phyloP scores from a whole-genome alignment of 2,329 filamentous ascomycete genomes.

The Aspergillus sojae region DNA sequence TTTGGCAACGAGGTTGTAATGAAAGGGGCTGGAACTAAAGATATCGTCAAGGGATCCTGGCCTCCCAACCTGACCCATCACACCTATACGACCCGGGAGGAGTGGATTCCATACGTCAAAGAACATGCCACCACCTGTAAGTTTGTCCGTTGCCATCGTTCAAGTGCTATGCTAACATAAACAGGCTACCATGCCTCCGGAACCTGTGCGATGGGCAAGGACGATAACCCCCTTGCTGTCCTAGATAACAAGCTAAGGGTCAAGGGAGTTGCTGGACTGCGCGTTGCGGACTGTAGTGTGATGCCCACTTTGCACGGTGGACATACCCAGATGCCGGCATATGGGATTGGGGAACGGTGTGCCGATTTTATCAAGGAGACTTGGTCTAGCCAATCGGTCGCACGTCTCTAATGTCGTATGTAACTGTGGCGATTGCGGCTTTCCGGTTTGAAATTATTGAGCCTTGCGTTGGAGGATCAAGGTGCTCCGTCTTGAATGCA shows the following conservation, averaged over 20 bases:
- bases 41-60: conserved; percentile 64
- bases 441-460: too few relatives aligned
- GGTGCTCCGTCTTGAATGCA: background rate
- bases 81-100: conserved; percentile 54
- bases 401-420: background rate
- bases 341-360: conserved; percentile 59
- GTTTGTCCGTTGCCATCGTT: conserved; percentile 17
- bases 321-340: conserved; percentile 61
- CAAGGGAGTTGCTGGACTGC: conserved; percentile 54
- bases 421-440: background rate
- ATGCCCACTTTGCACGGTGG: conserved; percentile 56
- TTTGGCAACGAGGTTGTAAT: conserved; percentile 64
- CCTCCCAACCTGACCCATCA: conserved; percentile 57
- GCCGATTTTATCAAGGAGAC: conserved; percentile 54
- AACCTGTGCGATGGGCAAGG: conserved; percentile 59
- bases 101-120: conserved; percentile 62
- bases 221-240: conserved; percentile 53
- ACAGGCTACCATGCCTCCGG: conserved; percentile 60
- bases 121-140: conserved; percentile 64
- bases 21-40: conserved; percentile 59
- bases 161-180: background rate
- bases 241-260: conserved; percentile 58
- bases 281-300: conserved; percentile 57
- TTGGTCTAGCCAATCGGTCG: conserved; percentile 13
- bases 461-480: background rate